These are phyloP conservation scores for Komagataella ulmi DNA, from an alignment of 805 yeast genomes.

Conservation along the genomic window DNA sequence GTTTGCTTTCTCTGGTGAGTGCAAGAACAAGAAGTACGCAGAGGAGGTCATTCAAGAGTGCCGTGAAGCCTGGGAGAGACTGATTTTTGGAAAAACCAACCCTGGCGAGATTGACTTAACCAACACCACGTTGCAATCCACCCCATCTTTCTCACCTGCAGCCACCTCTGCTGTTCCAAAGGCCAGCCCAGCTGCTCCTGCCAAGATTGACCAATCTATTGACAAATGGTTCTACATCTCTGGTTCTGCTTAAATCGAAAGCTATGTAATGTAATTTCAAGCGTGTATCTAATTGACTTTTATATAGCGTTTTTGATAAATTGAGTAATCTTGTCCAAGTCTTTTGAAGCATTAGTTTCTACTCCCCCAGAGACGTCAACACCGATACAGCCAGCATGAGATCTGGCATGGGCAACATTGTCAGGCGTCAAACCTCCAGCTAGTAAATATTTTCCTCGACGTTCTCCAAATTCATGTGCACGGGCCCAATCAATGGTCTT, in stretches of 20 bases:
- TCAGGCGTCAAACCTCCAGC: slow-evolving; percentile 86
- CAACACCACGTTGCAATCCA: slow-evolving; percentile 54
- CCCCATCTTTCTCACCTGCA: slow-evolving; percentile 39
- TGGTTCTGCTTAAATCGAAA: slow-evolving; percentile 34
- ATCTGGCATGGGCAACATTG: slow-evolving; percentile 46
- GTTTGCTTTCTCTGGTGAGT: slow-evolving; percentile 94
- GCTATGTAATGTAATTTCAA: neutral
- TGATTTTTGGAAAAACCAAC: slow-evolving; percentile 53
- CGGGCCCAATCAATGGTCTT: slow-evolving; percentile 60
- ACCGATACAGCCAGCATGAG: slow-evolving; percentile 54
- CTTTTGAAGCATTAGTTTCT: slow-evolving; percentile 69
- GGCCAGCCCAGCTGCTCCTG: slow-evolving; percentile 64
- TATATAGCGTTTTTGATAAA: slow-evolving; percentile 44
- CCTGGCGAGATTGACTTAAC: slow-evolving; percentile 59
- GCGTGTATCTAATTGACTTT: neutral
- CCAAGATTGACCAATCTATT: slow-evolving; percentile 90
- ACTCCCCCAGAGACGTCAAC: slow-evolving; percentile 96
- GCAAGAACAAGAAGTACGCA: slow-evolving; percentile 79
- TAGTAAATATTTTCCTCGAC: slow-evolving; percentile 34
- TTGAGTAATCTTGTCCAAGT: slow-evolving; percentile 39
- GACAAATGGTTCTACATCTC: slow-evolving; percentile 99
- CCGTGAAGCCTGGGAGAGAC: slow-evolving; percentile 68
- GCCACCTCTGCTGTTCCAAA: slow-evolving; percentile 45
- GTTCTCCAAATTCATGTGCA: slow-evolving; percentile 23
- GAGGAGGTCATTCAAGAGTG: slow-evolving; percentile 75